Base-by-base conservation (phyloP, 768 basidiomycete species). In the Fomitopsis pulvina region DNA sequence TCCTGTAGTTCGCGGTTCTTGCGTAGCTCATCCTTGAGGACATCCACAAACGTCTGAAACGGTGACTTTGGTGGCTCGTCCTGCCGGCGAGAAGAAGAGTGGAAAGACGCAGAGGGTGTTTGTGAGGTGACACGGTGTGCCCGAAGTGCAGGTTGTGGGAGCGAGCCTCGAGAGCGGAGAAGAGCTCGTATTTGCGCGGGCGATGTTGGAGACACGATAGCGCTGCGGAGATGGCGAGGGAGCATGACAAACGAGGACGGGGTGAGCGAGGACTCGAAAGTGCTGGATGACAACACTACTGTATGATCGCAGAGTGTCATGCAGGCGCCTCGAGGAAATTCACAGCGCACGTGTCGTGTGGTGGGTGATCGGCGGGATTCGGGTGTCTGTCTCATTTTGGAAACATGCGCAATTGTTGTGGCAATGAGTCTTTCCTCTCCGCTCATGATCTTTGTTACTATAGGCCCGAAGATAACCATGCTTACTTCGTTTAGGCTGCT, bases 1-100 rank as follows among this genome's bases (percentile, higher is more conserved):
- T 98, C 94, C 71, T 95, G 92, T 44, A 96, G 75, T 65, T 95
- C 94, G 55, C 92, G 72, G 63, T 91, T 95, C 76, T 97, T 98
- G 64, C 81, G 76, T 40, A 99, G 70, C 70, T 99, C 96, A 47
- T 96, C 93, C 57, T 79, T 82, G 40, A 99, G 73, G 18, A 94
- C 92, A 28, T 98, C 89, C 7, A 97, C 92, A 57, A 99, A 99
- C 2, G 92, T 92, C 66, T 90, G 86, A 62, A 96, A 97, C 0
- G 96, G 96, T 3, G 92, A 96, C 64, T 89, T 91, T 3, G 88
- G 87, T 3, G 78, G 65, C 58, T 91, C 87, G 55, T 83, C 70
- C 26, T 75, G 73, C 39, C 75, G 71, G 32, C 60, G 60, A 10
- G 84, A 70, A 25, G 87, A 85, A 25, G 86, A 76, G 61, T 88